A percentile compares a stretch with the other conserved stretches of the same genome.
These are phyloP conservation scores for Suillus clintonianus DNA, from an alignment of 768 basidiomycete species.

Conservation along the genomic window DNA sequence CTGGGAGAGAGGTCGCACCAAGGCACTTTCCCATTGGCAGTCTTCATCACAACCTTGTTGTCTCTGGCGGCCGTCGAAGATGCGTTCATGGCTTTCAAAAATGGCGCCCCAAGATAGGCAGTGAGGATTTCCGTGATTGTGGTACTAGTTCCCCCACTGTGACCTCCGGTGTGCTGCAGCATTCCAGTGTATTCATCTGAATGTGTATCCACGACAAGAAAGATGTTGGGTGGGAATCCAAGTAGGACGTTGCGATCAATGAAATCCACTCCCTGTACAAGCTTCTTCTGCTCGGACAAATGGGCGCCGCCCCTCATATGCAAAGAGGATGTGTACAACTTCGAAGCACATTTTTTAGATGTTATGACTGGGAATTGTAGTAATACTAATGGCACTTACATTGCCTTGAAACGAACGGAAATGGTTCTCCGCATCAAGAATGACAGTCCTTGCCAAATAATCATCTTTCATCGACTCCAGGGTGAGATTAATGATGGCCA, in stretches of 20 bases:
- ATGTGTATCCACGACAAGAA: not conserved
- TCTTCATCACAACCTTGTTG: not conserved
- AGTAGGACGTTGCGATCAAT: not conserved
- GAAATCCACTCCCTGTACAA: not conserved
- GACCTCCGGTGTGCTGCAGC: not conserved
- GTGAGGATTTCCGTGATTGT: not conserved
- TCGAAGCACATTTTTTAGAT: too few relatives aligned
- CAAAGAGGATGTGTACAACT: too few relatives aligned
- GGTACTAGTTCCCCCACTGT: not conserved
- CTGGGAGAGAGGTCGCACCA: too few relatives aligned
- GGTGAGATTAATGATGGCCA: not conserved
- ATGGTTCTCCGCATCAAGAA: not conserved
- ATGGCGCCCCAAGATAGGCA: not conserved
- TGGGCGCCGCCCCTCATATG: not conserved
- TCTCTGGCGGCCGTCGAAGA: not conserved
- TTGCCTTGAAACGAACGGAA: too few relatives aligned
- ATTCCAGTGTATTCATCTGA: not conserved
- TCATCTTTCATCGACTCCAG: not conserved
- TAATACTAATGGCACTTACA: too few relatives aligned
- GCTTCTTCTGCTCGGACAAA: not conserved
- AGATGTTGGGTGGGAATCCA: not conserved
- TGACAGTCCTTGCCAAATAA: not conserved
- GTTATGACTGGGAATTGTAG: too few relatives aligned
- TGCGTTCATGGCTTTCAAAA: not conserved
- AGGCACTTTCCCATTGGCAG: too few relatives aligned